Percentiles rank a stretch among this genome's conserved stretches.
phyloP scores from a whole-genome alignment of 148 eudicot genomes.

The Nepenthes mirabilis region DNA sequence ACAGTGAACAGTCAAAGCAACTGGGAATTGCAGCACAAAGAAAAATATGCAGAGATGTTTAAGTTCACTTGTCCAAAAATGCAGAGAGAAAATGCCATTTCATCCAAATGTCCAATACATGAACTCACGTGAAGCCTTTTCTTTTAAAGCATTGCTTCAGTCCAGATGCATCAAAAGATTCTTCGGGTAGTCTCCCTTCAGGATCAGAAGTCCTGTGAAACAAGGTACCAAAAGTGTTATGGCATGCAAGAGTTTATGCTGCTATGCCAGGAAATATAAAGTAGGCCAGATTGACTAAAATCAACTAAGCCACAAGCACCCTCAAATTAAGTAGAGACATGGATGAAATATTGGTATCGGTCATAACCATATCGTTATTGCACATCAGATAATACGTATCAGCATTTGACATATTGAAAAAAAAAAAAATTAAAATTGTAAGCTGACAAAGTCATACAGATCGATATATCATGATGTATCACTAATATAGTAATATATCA shows the following conservation, averaged over 20 bases:
- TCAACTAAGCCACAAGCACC: not conserved
- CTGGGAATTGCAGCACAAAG: no score
- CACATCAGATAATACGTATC: no score
- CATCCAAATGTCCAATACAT: not conserved
- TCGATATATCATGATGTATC: no score
- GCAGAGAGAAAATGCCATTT: no score
- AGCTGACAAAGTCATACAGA: no score
- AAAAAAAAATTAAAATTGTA: no score
- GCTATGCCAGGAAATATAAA: not conserved
- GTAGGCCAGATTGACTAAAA: not conserved
- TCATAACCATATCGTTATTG: no score
- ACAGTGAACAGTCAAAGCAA: no score
- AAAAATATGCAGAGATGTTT: no score
- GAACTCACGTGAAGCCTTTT: conserved; percentile 95
- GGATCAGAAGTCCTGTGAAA: conserved; percentile 65
- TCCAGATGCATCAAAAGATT: conserved; percentile 58
- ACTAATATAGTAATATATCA: no score
- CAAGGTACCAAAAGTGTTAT: not conserved
- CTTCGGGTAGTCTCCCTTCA: conserved; percentile 86
- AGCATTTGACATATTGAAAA: no score
- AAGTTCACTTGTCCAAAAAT: no score
- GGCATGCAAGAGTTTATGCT: not conserved
- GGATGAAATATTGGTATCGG: not conserved
- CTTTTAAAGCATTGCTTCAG: conserved; percentile 58
- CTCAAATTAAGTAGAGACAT: not conserved